Evolutionary conservation across 805 yeast genomes (phyloP).

Genomic region (Candida corydali): DNA sequence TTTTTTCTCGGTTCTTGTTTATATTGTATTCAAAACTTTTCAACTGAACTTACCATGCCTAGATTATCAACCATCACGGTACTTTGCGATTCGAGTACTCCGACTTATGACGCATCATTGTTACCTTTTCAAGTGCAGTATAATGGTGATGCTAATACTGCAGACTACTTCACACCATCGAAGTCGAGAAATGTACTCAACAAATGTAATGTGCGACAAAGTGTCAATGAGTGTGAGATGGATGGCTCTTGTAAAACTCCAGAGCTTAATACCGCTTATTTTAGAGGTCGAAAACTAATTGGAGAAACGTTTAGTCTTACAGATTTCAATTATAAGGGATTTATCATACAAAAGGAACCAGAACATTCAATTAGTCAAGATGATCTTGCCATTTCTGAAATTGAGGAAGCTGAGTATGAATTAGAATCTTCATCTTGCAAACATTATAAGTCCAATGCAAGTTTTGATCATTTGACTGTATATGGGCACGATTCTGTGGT

Average conservation of each 20-base stretch:
- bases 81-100: too few relatives aligned
- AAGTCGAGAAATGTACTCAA: slow-evolving; percentile 13
- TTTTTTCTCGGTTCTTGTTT: too few relatives aligned
- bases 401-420: too few relatives aligned
- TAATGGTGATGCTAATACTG: slow-evolving; percentile 29
- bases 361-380: slow-evolving; percentile 13
- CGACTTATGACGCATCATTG: too few relatives aligned
- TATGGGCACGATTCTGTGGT: slow-evolving; percentile 31
- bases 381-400: too few relatives aligned
- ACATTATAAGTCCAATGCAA: slow-evolving; percentile 19
- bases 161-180: slow-evolving; percentile 27
- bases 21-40: too few relatives aligned
- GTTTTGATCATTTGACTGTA: slow-evolving; percentile 17
- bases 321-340: slow-evolving; percentile 17
- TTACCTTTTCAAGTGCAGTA: slow-evolving; percentile 25
- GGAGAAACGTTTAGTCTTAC: slow-evolving; percentile 18
- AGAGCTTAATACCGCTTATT: slow-evolving; percentile 25
- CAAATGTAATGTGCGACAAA: background rate
- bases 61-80: slow-evolving; percentile 7
- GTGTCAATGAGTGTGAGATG: background rate
- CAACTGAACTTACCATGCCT: too few relatives aligned
- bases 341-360: slow-evolving; percentile 19
- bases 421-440: too few relatives aligned
- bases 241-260: too few relatives aligned
- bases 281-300: slow-evolving; percentile 32